These are phyloP conservation scores for Setaria italica DNA, from an alignment of 202 grass and related monocot genomes.

Conservation along the genomic window DNA sequence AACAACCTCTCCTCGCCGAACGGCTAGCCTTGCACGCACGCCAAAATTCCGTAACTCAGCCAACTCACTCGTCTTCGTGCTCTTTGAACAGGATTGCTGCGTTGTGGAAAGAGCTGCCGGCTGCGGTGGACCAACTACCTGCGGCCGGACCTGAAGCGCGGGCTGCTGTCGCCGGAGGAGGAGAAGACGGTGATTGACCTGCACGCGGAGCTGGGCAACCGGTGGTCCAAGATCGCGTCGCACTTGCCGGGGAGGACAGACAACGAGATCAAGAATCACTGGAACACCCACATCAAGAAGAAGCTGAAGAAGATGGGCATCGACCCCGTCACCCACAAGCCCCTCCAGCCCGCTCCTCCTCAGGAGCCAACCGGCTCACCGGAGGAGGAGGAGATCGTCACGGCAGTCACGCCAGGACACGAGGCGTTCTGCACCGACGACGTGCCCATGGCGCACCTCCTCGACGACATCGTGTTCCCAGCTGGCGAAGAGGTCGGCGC, in stretches of 20 bases:
- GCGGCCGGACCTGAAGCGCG: conserved; percentile 80
- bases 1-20: conserved; percentile 27
- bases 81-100: conserved; percentile 59
- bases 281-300: conserved; percentile 96
- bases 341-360: conserved; percentile 39
- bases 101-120: conserved; percentile 96
- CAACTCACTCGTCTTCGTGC: conserved; percentile 10
- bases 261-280: conserved; percentile 97
- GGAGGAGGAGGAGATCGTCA: background rate
- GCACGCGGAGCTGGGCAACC: conserved; percentile 78
- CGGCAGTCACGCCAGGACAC: background rate
- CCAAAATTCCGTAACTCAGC: background rate
- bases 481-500: background rate
- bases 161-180: conserved; percentile 63
- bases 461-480: conserved; percentile 59
- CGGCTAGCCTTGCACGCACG: background rate
- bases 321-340: conserved; percentile 71
- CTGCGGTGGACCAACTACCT: conserved; percentile 91
- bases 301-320: conserved; percentile 90
- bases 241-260: conserved; percentile 79
- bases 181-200: conserved; percentile 75
- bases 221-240: conserved; percentile 94
- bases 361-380: background rate
- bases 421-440: conserved; percentile 64
- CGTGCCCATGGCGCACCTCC: conserved; percentile 53